phyloP scores from a whole-genome alignment of 805 yeast genomes.

The Saccharomycopsis malanga region DNA sequence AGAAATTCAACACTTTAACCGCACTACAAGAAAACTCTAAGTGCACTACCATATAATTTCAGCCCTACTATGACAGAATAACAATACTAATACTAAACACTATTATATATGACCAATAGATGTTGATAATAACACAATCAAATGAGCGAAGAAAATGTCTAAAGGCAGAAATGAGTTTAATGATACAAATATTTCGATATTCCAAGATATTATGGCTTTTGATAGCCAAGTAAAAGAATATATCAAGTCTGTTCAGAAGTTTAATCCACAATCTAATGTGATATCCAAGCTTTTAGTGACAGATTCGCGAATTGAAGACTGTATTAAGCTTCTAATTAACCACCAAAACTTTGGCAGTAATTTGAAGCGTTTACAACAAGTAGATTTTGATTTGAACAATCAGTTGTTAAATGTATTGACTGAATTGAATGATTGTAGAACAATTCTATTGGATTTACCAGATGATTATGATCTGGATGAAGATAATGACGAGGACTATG shows the following conservation, averaged over 20 bases:
- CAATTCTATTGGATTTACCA: constrained; percentile 14
- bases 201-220: constrained; percentile 8
- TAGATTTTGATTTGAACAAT: constrained; percentile 1
- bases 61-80: too few species aligned
- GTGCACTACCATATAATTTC: too few species aligned
- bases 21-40: too few species aligned
- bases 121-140: too few species aligned
- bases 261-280: constrained; percentile 9
- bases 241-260: constrained; percentile 19
- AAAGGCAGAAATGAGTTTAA: too few species aligned
- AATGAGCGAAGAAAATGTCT: too few species aligned
- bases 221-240: constrained; percentile 14
- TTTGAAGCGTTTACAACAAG: constrained; percentile 5
- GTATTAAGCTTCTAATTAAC: constrained; percentile 10
- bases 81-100: too few species aligned
- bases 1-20: too few species aligned
- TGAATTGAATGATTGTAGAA: constrained; percentile 8
- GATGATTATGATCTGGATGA: constrained; percentile 8
- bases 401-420: constrained; percentile 4
- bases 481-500: constrained; percentile 4
- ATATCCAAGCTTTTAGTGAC: constrained; percentile 6
- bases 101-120: too few species aligned
- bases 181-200: too few species aligned
- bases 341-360: constrained; percentile 17
- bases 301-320: constrained; percentile 14